A percentile compares a stretch with the other conserved stretches of the same genome.
These are phyloP conservation scores for Ceratobasidium sp. DNA, from an alignment of 1,284 basidiomycete species.

Conservation along the genomic window DNA sequence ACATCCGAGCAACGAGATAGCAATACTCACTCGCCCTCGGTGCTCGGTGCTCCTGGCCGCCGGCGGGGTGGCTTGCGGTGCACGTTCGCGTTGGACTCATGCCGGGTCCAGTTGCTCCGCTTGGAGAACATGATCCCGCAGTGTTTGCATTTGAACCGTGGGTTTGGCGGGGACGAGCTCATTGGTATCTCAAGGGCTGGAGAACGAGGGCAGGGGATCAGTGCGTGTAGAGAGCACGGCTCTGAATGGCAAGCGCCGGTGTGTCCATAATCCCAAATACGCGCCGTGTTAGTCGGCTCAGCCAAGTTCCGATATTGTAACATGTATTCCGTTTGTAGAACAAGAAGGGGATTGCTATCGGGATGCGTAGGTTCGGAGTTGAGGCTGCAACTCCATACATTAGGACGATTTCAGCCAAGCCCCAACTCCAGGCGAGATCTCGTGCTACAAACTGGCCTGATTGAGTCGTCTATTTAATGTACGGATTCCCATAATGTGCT, in stretches of 20 bases:
- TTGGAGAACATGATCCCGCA: slow-evolving; percentile 33
- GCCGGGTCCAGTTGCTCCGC: slow-evolving; percentile 42
- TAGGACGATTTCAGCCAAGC: not conserved
- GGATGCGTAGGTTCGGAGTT: not conserved
- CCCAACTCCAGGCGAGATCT: not conserved
- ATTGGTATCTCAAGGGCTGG: not conserved
- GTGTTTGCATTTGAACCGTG: slow-evolving; percentile 40
- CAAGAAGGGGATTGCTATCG: not conserved
- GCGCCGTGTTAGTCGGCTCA: slow-evolving; percentile 8
- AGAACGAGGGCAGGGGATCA: slow-evolving; percentile 25
- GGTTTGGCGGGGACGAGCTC: slow-evolving; percentile 5
- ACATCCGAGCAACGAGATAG: not conserved
- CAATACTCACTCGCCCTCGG: slow-evolving; percentile 24
- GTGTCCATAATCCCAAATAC: slow-evolving; percentile 33
- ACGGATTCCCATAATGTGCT: not conserved
- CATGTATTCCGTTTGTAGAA: not conserved
- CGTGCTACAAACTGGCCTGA: no score
- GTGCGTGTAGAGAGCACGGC: slow-evolving; percentile 27
- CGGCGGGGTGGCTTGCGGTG: slow-evolving; percentile 39
- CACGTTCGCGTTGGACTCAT: slow-evolving; percentile 37
- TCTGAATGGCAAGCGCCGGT: slow-evolving; percentile 41
- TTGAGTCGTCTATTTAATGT: no score
- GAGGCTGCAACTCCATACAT: not conserved
- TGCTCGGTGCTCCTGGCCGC: slow-evolving; percentile 24
- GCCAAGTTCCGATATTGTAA: not conserved